phyloP scores from a whole-genome alignment of 2,329 filamentous ascomycete species.

The Botryotinia globosa region DNA sequence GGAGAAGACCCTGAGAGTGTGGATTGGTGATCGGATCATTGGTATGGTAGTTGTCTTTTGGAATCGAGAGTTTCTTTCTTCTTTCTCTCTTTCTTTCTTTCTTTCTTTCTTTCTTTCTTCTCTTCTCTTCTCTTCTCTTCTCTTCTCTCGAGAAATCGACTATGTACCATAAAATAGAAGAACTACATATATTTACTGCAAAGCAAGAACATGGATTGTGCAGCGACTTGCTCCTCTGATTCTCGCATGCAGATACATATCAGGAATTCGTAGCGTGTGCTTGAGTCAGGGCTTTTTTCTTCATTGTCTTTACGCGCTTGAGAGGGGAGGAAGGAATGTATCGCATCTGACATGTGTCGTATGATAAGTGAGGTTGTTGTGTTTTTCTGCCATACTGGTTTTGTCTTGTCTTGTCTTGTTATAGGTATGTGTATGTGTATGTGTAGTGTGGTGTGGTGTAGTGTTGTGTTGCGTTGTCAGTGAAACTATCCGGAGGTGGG shows the following conservation, averaged over 20 bases:
- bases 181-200: neutral
- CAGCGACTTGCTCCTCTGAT: neutral
- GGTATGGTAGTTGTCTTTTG: neutral
- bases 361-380: neutral
- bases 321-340: neutral
- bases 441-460: too few species aligned
- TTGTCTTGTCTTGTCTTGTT: too few species aligned
- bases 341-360: neutral
- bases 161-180: too few species aligned
- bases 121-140: neutral
- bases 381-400: too few species aligned
- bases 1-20: neutral
- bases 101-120: too few species aligned
- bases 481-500: neutral
- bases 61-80: too few species aligned
- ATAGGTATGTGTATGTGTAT: too few species aligned
- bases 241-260: neutral
- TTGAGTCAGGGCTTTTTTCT: neutral
- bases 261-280: neutral
- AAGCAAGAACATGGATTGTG: neutral
- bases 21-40: neutral
- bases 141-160: neutral
- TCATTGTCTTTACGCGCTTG: rapidly evolving
- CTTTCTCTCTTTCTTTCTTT: too few species aligned
- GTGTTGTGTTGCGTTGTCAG: neutral